Evolutionary conservation across 2,329 filamentous ascomycete genomes (phyloP).

Genomic region (Exophiala viscosa): DNA sequence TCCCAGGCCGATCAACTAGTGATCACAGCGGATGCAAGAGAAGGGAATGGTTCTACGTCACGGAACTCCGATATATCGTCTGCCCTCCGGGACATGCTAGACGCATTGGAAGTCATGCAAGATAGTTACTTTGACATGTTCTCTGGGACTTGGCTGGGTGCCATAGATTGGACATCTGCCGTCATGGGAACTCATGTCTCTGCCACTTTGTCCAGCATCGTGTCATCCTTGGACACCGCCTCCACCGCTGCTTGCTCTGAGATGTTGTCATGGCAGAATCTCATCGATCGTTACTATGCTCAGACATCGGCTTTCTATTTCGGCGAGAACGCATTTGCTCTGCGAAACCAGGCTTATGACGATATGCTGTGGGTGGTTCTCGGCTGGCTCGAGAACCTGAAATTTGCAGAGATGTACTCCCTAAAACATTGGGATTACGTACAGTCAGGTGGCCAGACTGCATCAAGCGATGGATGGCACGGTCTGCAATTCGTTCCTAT

Average conservation of each 20-base stretch:
- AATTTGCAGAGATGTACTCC: conserved; percentile 70
- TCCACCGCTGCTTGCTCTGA: conserved; percentile 32
- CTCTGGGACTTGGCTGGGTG: conserved; percentile 75
- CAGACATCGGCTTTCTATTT: conserved; percentile 78
- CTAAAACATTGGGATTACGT: conserved; percentile 53
- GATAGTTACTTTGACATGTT: conserved; percentile 71
- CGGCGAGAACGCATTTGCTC: conserved; percentile 71
- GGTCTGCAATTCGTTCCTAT: conserved; percentile 69
- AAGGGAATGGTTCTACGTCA: neutral
- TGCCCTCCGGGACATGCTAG: conserved; percentile 43
- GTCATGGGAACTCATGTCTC: conserved; percentile 78
- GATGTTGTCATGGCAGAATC: conserved; percentile 62
- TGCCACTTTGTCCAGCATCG: conserved; percentile 67
- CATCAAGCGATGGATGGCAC: conserved; percentile 57
- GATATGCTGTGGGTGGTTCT: conserved; percentile 96
- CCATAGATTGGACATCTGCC: conserved; percentile 92
- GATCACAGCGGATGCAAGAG: conserved; percentile 12
- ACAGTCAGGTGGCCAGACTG: conserved; percentile 24
- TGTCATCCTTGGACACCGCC: conserved; percentile 47
- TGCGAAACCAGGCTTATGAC: conserved; percentile 79
- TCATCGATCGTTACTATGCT: conserved; percentile 78
- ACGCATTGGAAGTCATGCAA: conserved; percentile 72
- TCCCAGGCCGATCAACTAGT: conserved; percentile 7
- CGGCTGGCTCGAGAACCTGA: conserved; percentile 79
- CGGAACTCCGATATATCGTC: conserved; percentile 3